These are phyloP conservation scores for Gypsophila paniculata DNA, from an alignment of 179 eudicot species.

Conservation along the genomic window DNA sequence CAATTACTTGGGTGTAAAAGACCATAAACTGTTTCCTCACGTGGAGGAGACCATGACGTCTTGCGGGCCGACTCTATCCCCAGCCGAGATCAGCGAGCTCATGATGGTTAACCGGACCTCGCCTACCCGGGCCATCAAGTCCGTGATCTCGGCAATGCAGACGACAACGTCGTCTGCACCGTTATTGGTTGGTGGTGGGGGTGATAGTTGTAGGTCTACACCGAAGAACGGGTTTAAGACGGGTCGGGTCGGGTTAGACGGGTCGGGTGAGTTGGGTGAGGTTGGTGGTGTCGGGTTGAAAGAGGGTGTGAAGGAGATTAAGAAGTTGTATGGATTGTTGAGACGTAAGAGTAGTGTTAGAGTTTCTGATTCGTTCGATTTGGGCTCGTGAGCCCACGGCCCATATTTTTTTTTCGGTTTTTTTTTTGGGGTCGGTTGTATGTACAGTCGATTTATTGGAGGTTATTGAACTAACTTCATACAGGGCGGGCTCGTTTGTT, in stretches of 20 bases:
- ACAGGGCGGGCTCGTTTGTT: too few relatives aligned
- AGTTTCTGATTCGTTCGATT: constrained; percentile 40
- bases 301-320: constrained; percentile 51
- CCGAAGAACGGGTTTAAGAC: constrained; percentile 21
- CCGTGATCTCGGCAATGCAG: constrained; percentile 56
- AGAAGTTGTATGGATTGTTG: constrained; percentile 61
- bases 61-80: constrained; percentile 64
- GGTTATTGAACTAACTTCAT: too few relatives aligned
- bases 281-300: constrained; percentile 30
- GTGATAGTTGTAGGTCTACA: constrained; percentile 22
- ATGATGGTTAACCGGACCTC: constrained; percentile 77
- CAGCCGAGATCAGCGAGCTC: constrained; percentile 81
- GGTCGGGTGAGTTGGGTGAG: constrained; percentile 30
- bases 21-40: constrained; percentile 45
- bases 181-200: neutral
- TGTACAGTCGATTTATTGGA: too few relatives aligned
- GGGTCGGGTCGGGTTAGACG: constrained; percentile 27
- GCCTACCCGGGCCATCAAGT: constrained; percentile 73
- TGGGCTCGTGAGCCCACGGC: constrained; percentile 12
- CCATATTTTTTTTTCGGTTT: neutral
- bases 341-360: constrained; percentile 40
- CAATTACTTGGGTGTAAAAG: constrained; percentile 52
- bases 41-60: constrained; percentile 71
- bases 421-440: neutral
- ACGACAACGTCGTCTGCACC: constrained; percentile 33